Conservation (phyloP, 257 asterid species). For the Solanum chmielewskii region DNA sequence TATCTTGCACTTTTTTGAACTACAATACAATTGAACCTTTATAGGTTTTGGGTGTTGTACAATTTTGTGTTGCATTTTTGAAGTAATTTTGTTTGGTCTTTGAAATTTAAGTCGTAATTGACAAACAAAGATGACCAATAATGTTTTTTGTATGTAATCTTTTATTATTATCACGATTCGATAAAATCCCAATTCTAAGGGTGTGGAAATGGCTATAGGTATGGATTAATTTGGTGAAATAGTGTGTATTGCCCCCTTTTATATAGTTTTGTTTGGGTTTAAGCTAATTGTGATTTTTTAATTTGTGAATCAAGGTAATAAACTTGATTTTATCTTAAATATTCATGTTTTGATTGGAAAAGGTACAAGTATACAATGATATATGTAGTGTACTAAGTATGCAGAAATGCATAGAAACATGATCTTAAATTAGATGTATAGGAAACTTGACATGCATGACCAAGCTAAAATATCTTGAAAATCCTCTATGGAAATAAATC, state of each 20-base stretch:
- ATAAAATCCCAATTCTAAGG: not conserved
- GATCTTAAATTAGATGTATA: not conserved
- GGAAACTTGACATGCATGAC: not conserved
- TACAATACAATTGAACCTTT: not conserved
- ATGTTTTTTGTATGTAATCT: not conserved
- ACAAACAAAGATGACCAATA: not conserved
- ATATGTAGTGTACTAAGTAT: not conserved
- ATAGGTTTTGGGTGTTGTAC: not conserved
- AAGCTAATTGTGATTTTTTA: too few relatives aligned
- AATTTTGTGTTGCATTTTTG: not conserved
- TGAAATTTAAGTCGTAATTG: not conserved
- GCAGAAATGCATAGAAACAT: not conserved
- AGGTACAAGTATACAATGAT: not conserved
- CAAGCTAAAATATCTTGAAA: too few relatives aligned
- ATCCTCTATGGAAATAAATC: not conserved
- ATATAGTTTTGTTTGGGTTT: not conserved
- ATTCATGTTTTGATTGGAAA: not conserved
- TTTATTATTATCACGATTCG: not conserved
- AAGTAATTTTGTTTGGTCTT: not conserved
- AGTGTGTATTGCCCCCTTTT: not conserved
- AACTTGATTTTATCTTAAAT: not conserved
- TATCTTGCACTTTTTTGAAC: not conserved
- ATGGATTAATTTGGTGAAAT: not conserved
- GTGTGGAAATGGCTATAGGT: not conserved
- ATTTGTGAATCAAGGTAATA: not conserved